Evolutionary conservation across 306 rosid species (phyloP).

Genomic region (Pterocarpus santalinus): DNA sequence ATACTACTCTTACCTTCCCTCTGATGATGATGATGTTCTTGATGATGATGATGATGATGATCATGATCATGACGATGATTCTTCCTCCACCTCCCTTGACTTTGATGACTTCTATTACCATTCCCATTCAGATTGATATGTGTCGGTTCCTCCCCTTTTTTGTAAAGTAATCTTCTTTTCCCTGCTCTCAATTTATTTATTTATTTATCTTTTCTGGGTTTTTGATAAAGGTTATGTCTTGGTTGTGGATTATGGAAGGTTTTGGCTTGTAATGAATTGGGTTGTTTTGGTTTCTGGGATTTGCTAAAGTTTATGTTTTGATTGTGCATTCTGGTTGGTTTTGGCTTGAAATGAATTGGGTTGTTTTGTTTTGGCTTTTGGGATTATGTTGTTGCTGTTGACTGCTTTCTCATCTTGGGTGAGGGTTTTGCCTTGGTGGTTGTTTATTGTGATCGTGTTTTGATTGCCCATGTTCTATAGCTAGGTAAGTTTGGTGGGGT

Average conservation of each 20-base stretch:
- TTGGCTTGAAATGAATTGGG: neutral
- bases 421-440: neutral
- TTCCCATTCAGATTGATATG: slow-evolving; percentile 71
- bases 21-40: slow-evolving; percentile 35
- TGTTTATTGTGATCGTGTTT: neutral
- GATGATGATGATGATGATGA: neutral
- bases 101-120: slow-evolving; percentile 58
- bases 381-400: neutral
- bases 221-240: slow-evolving; percentile 3
- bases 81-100: slow-evolving; percentile 52
- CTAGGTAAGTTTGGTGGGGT: neutral
- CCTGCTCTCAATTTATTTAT: neutral
- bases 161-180: slow-evolving; percentile 43
- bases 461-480: neutral
- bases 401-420: neutral
- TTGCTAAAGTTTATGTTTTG: neutral
- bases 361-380: neutral
- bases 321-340: neutral
- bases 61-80: slow-evolving; percentile 31
- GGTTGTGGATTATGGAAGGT: neutral
- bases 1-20: slow-evolving; percentile 53
- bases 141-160: neutral
- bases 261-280: slow-evolving; percentile 9
- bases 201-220: neutral
- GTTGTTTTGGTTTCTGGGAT: slow-evolving; percentile 2